Percentiles rank a stretch among this genome's conserved stretches.
Conservation (phyloP, 345 rosid species). For the Citrus medica region DNA sequence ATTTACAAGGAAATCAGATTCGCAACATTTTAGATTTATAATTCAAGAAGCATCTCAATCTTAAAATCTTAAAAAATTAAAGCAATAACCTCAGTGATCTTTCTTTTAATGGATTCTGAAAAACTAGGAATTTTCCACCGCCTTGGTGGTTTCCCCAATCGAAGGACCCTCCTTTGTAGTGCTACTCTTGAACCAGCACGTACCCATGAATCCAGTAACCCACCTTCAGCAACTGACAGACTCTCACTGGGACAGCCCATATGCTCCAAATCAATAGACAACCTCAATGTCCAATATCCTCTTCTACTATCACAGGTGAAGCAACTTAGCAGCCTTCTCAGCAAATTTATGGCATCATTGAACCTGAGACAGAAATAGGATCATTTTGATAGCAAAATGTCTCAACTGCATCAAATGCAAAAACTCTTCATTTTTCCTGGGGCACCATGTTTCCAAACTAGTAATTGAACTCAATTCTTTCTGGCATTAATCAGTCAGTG, state of each 20-base stretch:
- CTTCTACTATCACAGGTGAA: slow-evolving; percentile 75
- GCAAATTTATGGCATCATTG: slow-evolving; percentile 49
- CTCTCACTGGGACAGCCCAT: slow-evolving; percentile 67
- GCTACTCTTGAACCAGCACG: slow-evolving; percentile 93
- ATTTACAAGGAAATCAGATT: neutral
- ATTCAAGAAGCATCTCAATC: slow-evolving; percentile 12
- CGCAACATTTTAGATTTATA: neutral
- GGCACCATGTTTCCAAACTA: neutral
- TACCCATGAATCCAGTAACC: slow-evolving; percentile 78
- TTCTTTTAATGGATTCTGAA: slow-evolving; percentile 44
- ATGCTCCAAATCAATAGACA: slow-evolving; percentile 88
- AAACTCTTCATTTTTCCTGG: neutral
- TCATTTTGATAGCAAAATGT: slow-evolving; percentile 1
- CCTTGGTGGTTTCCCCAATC: slow-evolving; percentile 91
- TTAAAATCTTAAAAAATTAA: slow-evolving; percentile 5
- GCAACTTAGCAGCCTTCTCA: slow-evolving; percentile 55
- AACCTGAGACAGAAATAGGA: slow-evolving; percentile 47
- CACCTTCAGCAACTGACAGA: slow-evolving; percentile 77
- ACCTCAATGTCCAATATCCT: slow-evolving; percentile 89
- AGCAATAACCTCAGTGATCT: slow-evolving; percentile 59
- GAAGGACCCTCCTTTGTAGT: slow-evolving; percentile 76
- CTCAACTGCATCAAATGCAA: neutral
- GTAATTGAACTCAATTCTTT: neutral
- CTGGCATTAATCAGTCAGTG: neutral
- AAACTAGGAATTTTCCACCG: slow-evolving; percentile 90